A percentile compares a stretch with the other conserved stretches of the same genome.
phyloP scores from a whole-genome alignment of 2,329 filamentous ascomycete species.

The Claviceps humidiphila region DNA sequence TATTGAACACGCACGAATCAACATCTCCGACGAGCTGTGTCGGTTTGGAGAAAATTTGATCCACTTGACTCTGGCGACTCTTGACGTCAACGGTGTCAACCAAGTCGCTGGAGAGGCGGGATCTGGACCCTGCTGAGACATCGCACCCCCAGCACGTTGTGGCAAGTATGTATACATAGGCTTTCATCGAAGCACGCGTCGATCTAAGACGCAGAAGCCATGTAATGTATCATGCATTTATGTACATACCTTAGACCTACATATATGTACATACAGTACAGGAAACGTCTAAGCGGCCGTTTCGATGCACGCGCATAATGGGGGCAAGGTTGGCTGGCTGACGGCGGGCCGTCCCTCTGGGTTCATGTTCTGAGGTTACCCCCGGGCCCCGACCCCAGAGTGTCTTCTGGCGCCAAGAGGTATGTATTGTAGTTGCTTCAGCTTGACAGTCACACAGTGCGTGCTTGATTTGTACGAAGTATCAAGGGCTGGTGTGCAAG shows the following conservation, averaged over 20 bases:
- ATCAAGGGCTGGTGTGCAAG: no score
- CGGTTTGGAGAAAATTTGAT: not conserved
- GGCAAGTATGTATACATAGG: not conserved
- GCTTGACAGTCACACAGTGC: no score
- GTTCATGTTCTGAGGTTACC: not conserved
- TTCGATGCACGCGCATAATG: not conserved
- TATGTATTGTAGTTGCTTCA: no score
- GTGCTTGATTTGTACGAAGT: no score
- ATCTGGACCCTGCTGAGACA: not conserved
- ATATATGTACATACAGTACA: not conserved
- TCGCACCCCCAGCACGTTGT: conserved; percentile 3
- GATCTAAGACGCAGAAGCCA: not conserved
- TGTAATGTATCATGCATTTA: not conserved
- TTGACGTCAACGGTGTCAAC: not conserved
- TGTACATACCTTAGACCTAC: not conserved
- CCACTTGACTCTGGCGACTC: not conserved
- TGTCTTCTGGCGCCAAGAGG: no score
- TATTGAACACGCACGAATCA: no score
- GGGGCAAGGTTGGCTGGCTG: not conserved
- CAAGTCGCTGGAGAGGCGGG: not conserved
- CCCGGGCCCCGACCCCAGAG: no score
- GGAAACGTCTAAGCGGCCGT: no score
- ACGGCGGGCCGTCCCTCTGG: conserved; percentile 4
- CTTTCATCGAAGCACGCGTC: not conserved
- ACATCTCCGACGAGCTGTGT: not conserved